These are phyloP conservation scores for Monilinia vaccinii-corymbosi DNA, from an alignment of 2,329 filamentous ascomycete species.

Conservation along the genomic window DNA sequence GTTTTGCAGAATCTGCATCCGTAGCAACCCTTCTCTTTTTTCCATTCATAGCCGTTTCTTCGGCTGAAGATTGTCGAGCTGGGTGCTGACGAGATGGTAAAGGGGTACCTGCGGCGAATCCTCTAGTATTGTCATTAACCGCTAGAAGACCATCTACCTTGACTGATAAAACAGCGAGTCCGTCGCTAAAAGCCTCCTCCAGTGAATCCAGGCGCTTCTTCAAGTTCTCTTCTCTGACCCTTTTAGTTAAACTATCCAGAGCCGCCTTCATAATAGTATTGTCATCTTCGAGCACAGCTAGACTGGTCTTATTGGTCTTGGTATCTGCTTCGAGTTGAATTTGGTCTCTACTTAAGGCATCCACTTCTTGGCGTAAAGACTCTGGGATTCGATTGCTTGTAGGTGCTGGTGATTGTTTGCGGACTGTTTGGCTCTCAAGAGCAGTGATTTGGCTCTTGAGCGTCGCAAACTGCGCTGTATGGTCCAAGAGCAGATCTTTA, in stretches of 20 bases:
- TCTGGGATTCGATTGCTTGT: neutral
- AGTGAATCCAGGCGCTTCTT: neutral
- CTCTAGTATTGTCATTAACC: neutral
- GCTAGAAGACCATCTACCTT: neutral
- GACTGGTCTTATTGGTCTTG: neutral
- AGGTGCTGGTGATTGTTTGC: neutral
- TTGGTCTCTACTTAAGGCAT: neutral
- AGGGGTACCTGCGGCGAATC: neutral
- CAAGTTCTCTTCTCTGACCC: no score
- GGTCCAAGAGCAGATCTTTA: neutral
- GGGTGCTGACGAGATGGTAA: no score
- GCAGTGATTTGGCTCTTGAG: neutral
- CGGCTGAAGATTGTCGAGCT: neutral
- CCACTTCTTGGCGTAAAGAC: constrained; percentile 4
- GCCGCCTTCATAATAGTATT: neutral
- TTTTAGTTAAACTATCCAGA: neutral
- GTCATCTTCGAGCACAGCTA: neutral
- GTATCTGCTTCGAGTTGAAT: neutral
- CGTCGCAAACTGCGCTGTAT: neutral
- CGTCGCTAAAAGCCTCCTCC: neutral
- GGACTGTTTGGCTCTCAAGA: neutral
- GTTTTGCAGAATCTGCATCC: neutral
- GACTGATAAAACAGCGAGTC: neutral
- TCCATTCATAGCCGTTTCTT: neutral
- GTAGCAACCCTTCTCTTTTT: neutral